These are phyloP conservation scores for Apocynum venetum DNA, from an alignment of 257 asterid species.

Conservation along the genomic window DNA sequence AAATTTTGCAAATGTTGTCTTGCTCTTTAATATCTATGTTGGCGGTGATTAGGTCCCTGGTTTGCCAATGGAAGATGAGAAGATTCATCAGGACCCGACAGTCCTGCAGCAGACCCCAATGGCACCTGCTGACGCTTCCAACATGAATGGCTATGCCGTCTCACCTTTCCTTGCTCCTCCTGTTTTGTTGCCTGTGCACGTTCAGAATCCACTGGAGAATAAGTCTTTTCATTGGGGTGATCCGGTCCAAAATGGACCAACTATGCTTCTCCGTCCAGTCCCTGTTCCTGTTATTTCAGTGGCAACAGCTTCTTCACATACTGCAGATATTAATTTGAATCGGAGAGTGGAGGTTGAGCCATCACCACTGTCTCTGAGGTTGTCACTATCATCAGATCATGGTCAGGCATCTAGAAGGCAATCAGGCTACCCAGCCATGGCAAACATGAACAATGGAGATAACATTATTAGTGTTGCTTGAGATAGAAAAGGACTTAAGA, in stretches of 20 bases:
- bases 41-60: constrained; percentile 49
- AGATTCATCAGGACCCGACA: constrained; percentile 33
- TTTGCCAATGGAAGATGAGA: constrained; percentile 44
- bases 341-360: constrained; percentile 37
- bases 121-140: constrained; percentile 19
- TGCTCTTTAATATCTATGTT: not conserved
- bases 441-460: constrained; percentile 47
- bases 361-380: constrained; percentile 47
- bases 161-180: constrained; percentile 45
- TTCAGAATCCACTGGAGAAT: constrained; percentile 35
- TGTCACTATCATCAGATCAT: constrained; percentile 54
- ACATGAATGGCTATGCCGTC: constrained; percentile 37
- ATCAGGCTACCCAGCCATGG: constrained; percentile 27
- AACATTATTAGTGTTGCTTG: constrained; percentile 47
- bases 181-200: constrained; percentile 43
- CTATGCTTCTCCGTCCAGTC: constrained; percentile 32
- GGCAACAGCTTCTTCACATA: constrained; percentile 33
- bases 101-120: constrained; percentile 20
- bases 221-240: constrained; percentile 23
- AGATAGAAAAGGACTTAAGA: constrained; percentile 13
- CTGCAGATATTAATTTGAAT: constrained; percentile 36
- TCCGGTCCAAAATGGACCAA: constrained; percentile 22
- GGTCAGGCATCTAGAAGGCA: constrained; percentile 40
- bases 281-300: constrained; percentile 27
- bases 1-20: not conserved